Conservation (phyloP, 768 basidiomycete genomes). For the Trametopsis cervina region DNA sequence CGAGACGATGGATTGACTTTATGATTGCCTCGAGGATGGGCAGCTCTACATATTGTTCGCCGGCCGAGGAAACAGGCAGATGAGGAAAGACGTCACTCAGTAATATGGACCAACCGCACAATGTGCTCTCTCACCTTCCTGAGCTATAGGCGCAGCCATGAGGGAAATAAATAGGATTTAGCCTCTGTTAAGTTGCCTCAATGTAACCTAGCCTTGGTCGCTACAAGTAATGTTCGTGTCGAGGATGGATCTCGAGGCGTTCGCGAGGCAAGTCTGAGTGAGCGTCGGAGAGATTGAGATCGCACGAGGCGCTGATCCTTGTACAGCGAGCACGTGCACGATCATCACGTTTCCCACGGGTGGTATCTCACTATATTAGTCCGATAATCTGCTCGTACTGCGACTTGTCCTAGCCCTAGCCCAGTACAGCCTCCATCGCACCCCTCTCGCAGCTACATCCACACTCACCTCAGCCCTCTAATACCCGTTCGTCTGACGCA, state of each 20-base stretch:
- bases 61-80: slow-evolving; percentile 15
- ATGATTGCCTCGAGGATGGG: slow-evolving; percentile 93
- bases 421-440: slow-evolving; percentile 18
- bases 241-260: not conserved
- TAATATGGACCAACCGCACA: slow-evolving; percentile 14
- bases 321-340: slow-evolving; percentile 13
- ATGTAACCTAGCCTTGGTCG: not conserved
- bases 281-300: not conserved
- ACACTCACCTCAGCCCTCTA: slow-evolving; percentile 13
- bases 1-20: slow-evolving; percentile 61
- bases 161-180: not conserved
- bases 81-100: slow-evolving; percentile 12
- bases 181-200: not conserved
- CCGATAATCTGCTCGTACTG: slow-evolving; percentile 13
- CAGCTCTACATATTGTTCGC: slow-evolving; percentile 68
- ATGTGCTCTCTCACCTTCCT: slow-evolving; percentile 52
- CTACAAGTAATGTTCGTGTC: not conserved
- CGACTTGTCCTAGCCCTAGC: slow-evolving; percentile 2
- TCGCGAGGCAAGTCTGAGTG: not conserved
- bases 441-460: slow-evolving; percentile 11
- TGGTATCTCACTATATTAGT: slow-evolving; percentile 16
- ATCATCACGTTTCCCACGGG: slow-evolving; percentile 29
- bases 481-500: slow-evolving; percentile 13
- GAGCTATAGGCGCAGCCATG: slow-evolving; percentile 70
- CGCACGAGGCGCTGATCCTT: not conserved